Evolutionary conservation across 176 grass and related monocot species (phyloP).

Genomic region (Areca catechu): DNA sequence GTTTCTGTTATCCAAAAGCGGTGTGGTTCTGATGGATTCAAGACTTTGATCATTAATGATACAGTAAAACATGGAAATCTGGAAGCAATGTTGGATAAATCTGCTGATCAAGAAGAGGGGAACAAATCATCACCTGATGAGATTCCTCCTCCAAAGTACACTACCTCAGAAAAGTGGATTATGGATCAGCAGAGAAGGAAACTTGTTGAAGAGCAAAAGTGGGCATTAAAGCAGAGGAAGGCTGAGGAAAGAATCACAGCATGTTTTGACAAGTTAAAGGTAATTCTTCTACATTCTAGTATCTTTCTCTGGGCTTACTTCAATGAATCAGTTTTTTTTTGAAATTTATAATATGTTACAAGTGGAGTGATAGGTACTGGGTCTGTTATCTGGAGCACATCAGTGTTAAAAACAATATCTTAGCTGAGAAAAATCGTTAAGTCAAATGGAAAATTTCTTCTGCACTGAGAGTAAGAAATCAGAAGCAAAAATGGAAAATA

Average conservation of each 20-base stretch:
- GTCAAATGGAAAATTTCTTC: too few species aligned
- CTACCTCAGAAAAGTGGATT: conserved; percentile 83
- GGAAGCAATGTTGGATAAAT: conserved; percentile 39
- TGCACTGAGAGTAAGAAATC: too few species aligned
- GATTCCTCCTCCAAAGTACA: conserved; percentile 66
- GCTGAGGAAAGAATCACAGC: conserved; percentile 48
- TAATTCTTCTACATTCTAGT: conserved; percentile 8
- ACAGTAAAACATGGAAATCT: not conserved
- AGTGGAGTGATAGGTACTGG: too few species aligned
- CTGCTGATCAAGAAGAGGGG: conserved; percentile 53
- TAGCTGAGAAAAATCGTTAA: too few species aligned
- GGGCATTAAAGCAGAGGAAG: conserved; percentile 46
- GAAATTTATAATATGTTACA: not conserved
- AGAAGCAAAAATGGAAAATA: too few species aligned
- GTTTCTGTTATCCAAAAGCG: conserved; percentile 12
- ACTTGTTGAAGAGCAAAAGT: conserved; percentile 53
- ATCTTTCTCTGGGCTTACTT: not conserved
- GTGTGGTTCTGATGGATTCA: conserved; percentile 11
- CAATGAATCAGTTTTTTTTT: not conserved
- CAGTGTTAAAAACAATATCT: too few species aligned
- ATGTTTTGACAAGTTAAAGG: conserved; percentile 78
- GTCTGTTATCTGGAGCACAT: too few species aligned
- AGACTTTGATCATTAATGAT: not conserved
- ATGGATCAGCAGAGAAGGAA: conserved; percentile 71
- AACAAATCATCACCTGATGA: conserved; percentile 46